Evolutionary conservation across 192 early-diverging fungal species (phyloP).

Genomic region (Rhizophagus clarus): DNA sequence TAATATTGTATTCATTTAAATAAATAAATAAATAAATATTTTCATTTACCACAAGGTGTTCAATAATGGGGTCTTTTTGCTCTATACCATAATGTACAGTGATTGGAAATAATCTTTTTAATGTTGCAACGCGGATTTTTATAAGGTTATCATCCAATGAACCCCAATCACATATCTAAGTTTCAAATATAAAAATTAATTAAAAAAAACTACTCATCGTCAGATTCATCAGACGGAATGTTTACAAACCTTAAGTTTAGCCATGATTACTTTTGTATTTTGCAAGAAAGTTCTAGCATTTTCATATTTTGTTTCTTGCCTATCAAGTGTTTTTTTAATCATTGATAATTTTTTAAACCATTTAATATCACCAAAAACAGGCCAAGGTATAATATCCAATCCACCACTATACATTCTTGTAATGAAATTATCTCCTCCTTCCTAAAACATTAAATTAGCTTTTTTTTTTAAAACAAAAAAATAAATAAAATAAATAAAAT

Average conservation of each 20-base stretch:
- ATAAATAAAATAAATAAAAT: not conserved
- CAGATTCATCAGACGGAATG: not conserved
- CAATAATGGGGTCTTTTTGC: constrained; percentile 2
- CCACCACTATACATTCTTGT: constrained; percentile 6
- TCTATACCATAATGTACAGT: not conserved
- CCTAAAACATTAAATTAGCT: not conserved
- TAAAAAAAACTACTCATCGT: not conserved
- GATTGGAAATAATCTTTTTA: constrained; percentile 1
- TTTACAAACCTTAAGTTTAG: not conserved
- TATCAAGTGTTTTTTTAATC: constrained; percentile 10
- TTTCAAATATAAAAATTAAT: not conserved
- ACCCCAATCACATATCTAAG: constrained; percentile 19
- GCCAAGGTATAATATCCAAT: constrained; percentile 22
- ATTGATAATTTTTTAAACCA: constrained; percentile 7
- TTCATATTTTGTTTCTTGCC: constrained; percentile 14
- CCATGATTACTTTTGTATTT: constrained; percentile 23
- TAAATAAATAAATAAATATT: no score
- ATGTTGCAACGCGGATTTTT: not conserved
- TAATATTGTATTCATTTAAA: no score
- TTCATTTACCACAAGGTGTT: constrained; percentile 1
- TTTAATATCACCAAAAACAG: not conserved
- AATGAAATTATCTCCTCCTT: constrained; percentile 26
- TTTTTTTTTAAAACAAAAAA: no score
- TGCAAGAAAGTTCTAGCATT: constrained; percentile 23
- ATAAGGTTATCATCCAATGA: not conserved